Evolutionary conservation across 345 rosid species (phyloP).

Genomic region (Acer negundo): DNA sequence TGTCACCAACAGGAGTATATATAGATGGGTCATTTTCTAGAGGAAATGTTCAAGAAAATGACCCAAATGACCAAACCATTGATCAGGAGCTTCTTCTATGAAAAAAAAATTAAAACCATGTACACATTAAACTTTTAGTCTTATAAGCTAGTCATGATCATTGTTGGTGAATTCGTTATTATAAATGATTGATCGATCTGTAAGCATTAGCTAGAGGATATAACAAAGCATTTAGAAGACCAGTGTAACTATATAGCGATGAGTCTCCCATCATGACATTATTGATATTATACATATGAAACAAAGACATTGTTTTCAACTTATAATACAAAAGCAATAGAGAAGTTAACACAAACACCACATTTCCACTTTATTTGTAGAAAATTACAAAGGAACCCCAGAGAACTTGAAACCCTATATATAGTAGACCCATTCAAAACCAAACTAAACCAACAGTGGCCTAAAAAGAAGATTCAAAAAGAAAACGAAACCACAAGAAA

Average conservation of each 20-base stretch:
- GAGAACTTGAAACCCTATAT: conserved; percentile 9
- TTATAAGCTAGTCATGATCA: neutral
- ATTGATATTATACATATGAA: neutral
- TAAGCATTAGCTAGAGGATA: too few relatives aligned
- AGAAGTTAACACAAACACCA: conserved; percentile 6
- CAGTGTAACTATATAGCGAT: neutral
- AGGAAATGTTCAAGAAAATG: neutral
- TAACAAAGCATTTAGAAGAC: too few relatives aligned
- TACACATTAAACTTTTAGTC: neutral
- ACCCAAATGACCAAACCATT: neutral
- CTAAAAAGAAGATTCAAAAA: neutral
- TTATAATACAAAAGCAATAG: neutral
- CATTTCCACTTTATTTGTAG: conserved; percentile 14
- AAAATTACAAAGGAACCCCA: neutral
- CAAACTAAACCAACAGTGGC: neutral
- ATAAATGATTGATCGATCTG: neutral
- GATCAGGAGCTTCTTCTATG: neutral
- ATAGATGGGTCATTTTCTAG: conserved; percentile 2
- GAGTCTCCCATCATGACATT: neutral
- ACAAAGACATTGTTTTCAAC: neutral
- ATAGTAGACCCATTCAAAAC: neutral
- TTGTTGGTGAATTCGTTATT: neutral
- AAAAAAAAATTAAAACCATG: neutral
- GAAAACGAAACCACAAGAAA: too few relatives aligned
- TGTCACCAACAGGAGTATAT: neutral